Conservation (phyloP, 345 rosid genomes). For the Syzygium grande region DNA sequence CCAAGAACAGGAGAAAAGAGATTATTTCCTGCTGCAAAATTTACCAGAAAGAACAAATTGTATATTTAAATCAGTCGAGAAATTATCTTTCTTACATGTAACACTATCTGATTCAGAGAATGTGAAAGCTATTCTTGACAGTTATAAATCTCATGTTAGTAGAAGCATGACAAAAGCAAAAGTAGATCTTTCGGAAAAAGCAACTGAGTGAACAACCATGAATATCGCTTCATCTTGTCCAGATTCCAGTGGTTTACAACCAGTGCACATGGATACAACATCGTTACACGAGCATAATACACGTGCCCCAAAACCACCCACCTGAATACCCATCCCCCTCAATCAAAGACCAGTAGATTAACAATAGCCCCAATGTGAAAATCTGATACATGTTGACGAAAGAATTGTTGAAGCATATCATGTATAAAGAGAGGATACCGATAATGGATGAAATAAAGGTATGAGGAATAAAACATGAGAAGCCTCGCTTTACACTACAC, state of each 20-base stretch:
- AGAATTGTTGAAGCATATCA: neutral
- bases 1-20: neutral
- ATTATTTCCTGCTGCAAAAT: neutral
- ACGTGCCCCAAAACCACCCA: neutral
- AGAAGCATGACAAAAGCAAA: neutral
- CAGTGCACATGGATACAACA: neutral
- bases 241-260: neutral
- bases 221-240: neutral
- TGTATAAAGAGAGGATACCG: neutral
- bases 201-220: neutral
- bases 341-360: neutral
- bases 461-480: neutral
- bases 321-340: neutral
- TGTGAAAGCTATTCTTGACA: neutral
- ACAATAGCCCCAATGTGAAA: neutral
- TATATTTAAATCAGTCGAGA: neutral
- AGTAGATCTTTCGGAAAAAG: neutral
- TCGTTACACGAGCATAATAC: neutral
- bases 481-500: neutral
- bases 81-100: neutral
- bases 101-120: neutral
- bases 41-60: neutral
- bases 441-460: neutral
- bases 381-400: neutral
- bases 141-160: neutral